These are phyloP conservation scores for Metschnikowia lochheadii DNA, from an alignment of 805 yeast species.

Conservation along the genomic window DNA sequence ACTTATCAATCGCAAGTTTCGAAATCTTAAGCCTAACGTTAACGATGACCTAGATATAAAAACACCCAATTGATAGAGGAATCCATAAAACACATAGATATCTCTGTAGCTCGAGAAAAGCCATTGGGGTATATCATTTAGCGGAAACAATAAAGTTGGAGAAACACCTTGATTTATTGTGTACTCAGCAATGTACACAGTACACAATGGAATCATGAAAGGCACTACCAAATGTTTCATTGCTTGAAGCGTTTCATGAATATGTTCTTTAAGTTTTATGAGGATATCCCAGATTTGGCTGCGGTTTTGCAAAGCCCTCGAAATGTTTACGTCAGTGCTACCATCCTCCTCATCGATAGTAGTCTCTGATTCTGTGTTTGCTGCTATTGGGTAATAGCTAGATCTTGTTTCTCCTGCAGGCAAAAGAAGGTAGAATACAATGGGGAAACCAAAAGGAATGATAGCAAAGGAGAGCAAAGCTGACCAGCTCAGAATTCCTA, in stretches of 20 bases:
- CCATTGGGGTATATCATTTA: constrained; percentile 58
- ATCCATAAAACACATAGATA: constrained; percentile 86
- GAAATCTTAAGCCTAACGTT: constrained; percentile 53
- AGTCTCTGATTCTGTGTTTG: neutral
- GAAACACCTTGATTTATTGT: constrained; percentile 87
- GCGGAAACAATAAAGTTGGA: constrained; percentile 79
- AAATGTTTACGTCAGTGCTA: neutral
- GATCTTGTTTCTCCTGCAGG: constrained; percentile 13
- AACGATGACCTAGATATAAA: constrained; percentile 87
- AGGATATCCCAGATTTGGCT: neutral
- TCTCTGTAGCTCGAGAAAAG: constrained; percentile 66
- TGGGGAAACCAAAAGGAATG: constrained; percentile 50
- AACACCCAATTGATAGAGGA: constrained; percentile 88
- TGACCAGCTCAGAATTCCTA: constrained; percentile 49
- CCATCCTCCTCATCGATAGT: neutral
- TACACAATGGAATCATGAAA: constrained; percentile 76
- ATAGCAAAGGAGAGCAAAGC: constrained; percentile 54
- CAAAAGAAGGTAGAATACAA: constrained; percentile 23
- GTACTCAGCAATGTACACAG: constrained; percentile 85
- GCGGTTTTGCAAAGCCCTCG: neutral
- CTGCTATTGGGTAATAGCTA: constrained; percentile 1
- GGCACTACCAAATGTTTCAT: constrained; percentile 50
- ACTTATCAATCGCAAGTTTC: constrained; percentile 57
- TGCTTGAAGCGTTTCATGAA: constrained; percentile 6
- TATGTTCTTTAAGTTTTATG: neutral